Base-by-base conservation (phyloP, 768 basidiomycete genomes). In the Rhodotorula taiwanensis region DNA sequence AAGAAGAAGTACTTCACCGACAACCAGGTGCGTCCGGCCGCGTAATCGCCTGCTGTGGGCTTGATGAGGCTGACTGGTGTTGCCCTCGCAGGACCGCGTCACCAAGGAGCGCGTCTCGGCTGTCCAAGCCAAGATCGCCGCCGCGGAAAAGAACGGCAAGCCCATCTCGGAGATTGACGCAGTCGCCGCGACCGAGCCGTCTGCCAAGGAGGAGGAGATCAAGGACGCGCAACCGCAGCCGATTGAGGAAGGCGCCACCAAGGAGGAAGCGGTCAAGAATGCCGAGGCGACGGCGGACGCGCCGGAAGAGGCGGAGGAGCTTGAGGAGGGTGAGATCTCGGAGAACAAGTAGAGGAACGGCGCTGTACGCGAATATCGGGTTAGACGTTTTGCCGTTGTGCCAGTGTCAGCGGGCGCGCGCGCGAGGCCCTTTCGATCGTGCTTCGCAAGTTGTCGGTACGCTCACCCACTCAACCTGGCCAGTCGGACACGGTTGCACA, bases 1-100 rank as follows among this genome's bases (percentile, higher is more conserved):
- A 99, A 98, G 82, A 92, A 92, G 79, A 81, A 85, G 28, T 98
- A 92, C 91, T 95, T 84, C 72, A 84, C 87, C 75, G 93, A 88
- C 36, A 98, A 98, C 78, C 91, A 93, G 76, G 83, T 82, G 31
- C 83, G 83, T 49, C 25, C 28, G 11, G 1, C 1, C 36, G 33
- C 5, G 21, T n/a, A n/a, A n/a, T n/a, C n/a, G 43, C 23, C 3
- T 28, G 21, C 16, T 3, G 2, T 51, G 8, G 9, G 49, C 18
- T 16, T 34, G 18, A 16, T 39, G 28, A 11, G 43, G 2, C 34
- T 39, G 42, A 39, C n/a, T 10, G 3, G 42, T 30, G n/a, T n/a
- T n/a, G 15, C 5, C 31, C 14, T 23, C 25, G 20, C 64, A 72
- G 70, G 72, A 55, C 51, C 70, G 68, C 36, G 69, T 73, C 20